Conservation (phyloP, 331 rosid species). For the Quercus lobata region DNA sequence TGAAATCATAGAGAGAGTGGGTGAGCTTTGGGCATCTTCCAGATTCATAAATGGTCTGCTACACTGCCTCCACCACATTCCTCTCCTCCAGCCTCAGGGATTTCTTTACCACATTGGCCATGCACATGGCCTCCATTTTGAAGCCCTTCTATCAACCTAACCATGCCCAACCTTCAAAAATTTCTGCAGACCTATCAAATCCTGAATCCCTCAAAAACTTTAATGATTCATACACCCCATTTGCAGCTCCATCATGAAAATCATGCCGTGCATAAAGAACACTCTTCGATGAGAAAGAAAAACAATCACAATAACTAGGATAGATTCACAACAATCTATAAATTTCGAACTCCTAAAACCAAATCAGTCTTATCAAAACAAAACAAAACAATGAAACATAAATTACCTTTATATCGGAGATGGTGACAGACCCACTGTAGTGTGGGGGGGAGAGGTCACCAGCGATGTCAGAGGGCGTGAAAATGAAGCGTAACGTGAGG, state of each 20-base stretch:
- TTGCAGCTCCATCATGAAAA: not conserved
- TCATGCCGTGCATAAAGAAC: no score
- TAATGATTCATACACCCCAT: not conserved
- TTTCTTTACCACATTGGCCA: not conserved
- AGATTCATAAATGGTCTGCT: not conserved
- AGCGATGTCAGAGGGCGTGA: no score
- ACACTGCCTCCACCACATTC: not conserved
- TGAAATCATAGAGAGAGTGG: not conserved
- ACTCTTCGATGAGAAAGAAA: no score
- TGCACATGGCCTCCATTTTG: not conserved
- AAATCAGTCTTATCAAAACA: no score
- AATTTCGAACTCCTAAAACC: no score
- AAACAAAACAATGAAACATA: no score
- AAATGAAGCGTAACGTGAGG: no score
- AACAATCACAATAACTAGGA: no score
- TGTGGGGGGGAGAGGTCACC: no score
- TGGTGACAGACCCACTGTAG: no score
- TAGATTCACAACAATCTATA: no score
- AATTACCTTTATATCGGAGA: no score
- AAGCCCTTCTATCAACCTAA: not conserved
- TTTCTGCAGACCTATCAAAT: not conserved
- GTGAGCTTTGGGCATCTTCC: not conserved
- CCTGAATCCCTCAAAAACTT: not conserved
- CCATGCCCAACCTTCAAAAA: not conserved
- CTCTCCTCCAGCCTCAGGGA: not conserved